Evolutionary conservation across 2,329 filamentous ascomycete species (phyloP), one percentile per base, ranked within the genome.

Genomic region (Penicillium hesseltinei): DNA sequence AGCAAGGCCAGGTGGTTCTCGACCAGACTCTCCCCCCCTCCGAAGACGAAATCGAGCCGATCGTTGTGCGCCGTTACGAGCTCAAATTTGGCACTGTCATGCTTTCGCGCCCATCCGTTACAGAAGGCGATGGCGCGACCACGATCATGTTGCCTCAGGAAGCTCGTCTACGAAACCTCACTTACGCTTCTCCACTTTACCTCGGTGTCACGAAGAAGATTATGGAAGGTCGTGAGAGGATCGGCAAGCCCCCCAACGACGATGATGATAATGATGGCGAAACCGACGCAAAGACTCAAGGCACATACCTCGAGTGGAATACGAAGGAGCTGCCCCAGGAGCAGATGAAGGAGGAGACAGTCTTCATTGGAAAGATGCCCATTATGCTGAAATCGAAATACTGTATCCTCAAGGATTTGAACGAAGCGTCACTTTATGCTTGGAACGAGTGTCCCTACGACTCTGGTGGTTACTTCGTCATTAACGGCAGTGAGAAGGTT

Each of bases 311-410:
- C n/a, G 67, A 75, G 23, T 81, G 80, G 70, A 79, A 82, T 59
- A 75, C 80, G 47, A 77, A 78, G 44, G 69, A 75, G 6, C 64
- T 69, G 52, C 70, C 64, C 36, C 72, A 74, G 13, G 81, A 82
- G n/a, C 78, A 83, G 56, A 81, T 83, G 21, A 83, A 87, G 69
- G 83, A 84, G 60, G 84, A 90, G 65, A 86, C 87, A 68, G 88
- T 97, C 38, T 97, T 95, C 74, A 91, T 97, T 61, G 94, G 94
- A 66, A 96, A 96, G 74, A 84, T 99, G 68, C 94, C 94, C 3
- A 92, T 97, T 71, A 99, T 99, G 94, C 83, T 99, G 68, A 96
- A 97, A 79, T 97, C 92, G 31, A 91, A 93, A 75, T 94, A 96
- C 67, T 99, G 94, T 76, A 91, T 95, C 64, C 78, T 99, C 65